Evolutionary conservation across 2,329 filamentous ascomycete species (phyloP).

Genomic region (Aspergillus spinulosporus): DNA sequence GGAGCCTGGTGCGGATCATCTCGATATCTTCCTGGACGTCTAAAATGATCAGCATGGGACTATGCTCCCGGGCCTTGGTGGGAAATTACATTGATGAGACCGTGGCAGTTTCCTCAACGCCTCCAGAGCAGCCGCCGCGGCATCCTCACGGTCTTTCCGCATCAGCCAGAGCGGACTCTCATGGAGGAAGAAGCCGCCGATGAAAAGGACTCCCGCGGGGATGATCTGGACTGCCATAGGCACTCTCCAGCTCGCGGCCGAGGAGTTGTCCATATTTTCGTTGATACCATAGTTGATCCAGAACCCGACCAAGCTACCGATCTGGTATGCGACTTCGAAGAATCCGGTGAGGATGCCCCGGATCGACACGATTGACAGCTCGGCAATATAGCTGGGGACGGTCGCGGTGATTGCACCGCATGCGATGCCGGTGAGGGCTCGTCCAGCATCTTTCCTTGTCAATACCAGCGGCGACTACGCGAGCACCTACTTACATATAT

Average conservation of each 20-base stretch:
- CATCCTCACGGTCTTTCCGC: constrained; percentile 15
- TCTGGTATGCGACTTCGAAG: constrained; percentile 55
- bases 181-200: constrained; percentile 31
- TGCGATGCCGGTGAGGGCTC: constrained; percentile 52
- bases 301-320: constrained; percentile 24
- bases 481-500: no score
- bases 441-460: constrained; percentile 44
- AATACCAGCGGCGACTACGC: constrained; percentile 34
- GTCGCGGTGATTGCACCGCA: constrained; percentile 50
- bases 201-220: constrained; percentile 32
- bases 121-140: constrained; percentile 12
- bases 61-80: neutral
- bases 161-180: constrained; percentile 36
- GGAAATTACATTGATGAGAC: constrained; percentile 15
- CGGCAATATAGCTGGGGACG: constrained; percentile 59
- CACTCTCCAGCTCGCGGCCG: constrained; percentile 20
- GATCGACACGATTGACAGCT: constrained; percentile 56
- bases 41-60: neutral
- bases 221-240: constrained; percentile 27
- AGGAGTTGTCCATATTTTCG: constrained; percentile 5
- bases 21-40: constrained; percentile 19
- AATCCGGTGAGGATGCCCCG: constrained; percentile 56
- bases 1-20: constrained; percentile 12
- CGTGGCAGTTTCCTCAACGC: constrained; percentile 17
- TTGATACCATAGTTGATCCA: neutral